Evolutionary conservation across 306 rosid species (phyloP).

Genomic region (Inga oerstediana): DNA sequence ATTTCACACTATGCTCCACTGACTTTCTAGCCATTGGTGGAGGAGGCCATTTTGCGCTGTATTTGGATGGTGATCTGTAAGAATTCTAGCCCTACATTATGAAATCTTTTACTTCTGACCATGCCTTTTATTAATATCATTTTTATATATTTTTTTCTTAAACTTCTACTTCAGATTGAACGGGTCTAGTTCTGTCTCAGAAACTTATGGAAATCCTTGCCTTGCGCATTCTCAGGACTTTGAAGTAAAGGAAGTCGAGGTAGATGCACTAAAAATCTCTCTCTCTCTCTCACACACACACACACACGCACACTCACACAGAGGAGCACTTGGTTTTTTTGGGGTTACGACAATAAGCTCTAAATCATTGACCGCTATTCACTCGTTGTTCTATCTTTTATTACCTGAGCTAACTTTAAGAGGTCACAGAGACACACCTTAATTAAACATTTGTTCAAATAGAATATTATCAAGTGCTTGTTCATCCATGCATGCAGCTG

Average conservation of each 20-base stretch:
- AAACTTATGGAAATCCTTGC: conserved; percentile 91
- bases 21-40: conserved; percentile 88
- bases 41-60: conserved; percentile 86
- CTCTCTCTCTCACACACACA: not conserved
- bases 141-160: not conserved
- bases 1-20: conserved; percentile 76
- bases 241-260: conserved; percentile 94
- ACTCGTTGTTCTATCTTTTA: not conserved
- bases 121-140: conserved; percentile 10
- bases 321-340: not conserved
- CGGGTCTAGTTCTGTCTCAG: conserved; percentile 88
- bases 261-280: conserved; percentile 52
- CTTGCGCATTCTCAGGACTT: conserved; percentile 87
- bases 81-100: conserved; percentile 29
- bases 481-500: conserved; percentile 68
- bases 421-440: not conserved
- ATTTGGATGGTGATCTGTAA: conserved; percentile 91
- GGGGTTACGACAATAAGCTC: not conserved
- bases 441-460: not conserved
- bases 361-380: not conserved
- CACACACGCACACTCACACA: not conserved
- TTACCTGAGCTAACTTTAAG: no score
- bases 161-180: conserved; percentile 54
- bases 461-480: conserved; percentile 5
- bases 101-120: not conserved